Evolutionary conservation across 345 rosid genomes (phyloP).

Genomic region (Citrus cavaleriei): DNA sequence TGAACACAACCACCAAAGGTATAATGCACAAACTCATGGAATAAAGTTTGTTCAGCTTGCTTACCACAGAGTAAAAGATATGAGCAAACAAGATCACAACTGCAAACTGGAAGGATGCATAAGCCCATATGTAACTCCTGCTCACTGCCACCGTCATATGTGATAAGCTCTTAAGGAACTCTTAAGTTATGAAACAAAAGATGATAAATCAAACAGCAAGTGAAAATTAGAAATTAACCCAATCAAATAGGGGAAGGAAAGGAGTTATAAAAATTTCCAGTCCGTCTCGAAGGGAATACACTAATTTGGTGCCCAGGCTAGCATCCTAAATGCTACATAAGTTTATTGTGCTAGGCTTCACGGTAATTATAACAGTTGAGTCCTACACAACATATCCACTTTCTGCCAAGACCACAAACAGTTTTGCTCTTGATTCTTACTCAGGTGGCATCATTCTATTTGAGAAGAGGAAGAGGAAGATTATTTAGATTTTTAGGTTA

Average conservation of each 20-base stretch:
- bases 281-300: not conserved
- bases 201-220: slow-evolving; percentile 1
- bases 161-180: slow-evolving; percentile 7
- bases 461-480: not conserved
- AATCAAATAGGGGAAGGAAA: not conserved
- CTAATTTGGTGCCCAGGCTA: not conserved
- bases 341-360: not conserved
- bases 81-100: slow-evolving; percentile 60
- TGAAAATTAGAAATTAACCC: not conserved
- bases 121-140: slow-evolving; percentile 61
- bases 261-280: not conserved
- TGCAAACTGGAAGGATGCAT: slow-evolving; percentile 58
- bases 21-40: not conserved
- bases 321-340: not conserved
- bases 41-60: slow-evolving; percentile 9
- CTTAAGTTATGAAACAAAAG: slow-evolving; percentile 5
- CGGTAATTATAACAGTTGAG: not conserved
- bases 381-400: not conserved
- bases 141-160: slow-evolving; percentile 40
- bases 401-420: not conserved
- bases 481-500: not conserved
- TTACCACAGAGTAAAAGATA: slow-evolving; percentile 52
- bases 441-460: not conserved
- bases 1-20: not conserved
- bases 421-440: not conserved